phyloP scores from a whole-genome alignment of 257 asterid genomes.

The Nicotiana sylvestris region DNA sequence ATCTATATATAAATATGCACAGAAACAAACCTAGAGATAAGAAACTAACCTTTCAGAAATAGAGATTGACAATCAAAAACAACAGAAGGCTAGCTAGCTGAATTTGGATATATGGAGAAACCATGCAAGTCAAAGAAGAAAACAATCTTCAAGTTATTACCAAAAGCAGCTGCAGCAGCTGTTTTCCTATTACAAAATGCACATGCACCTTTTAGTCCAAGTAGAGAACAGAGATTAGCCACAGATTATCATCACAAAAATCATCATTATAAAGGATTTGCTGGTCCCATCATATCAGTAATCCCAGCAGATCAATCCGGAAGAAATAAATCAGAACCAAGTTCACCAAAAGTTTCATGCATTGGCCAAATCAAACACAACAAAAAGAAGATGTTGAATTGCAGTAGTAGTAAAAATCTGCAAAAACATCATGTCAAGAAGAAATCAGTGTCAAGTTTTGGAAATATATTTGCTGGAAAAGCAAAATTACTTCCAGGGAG shows the following conservation, averaged over 20 bases:
- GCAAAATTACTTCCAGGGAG: slow-evolving; percentile 3
- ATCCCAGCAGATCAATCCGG: slow-evolving; percentile 31
- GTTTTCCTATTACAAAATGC: slow-evolving; percentile 25
- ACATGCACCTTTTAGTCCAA: slow-evolving; percentile 41
- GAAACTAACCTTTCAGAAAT: not conserved
- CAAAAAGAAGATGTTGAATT: slow-evolving; percentile 13
- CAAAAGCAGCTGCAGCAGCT: slow-evolving; percentile 29
- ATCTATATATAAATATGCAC: not conserved
- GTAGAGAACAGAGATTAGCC: slow-evolving; percentile 14
- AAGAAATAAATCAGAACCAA: slow-evolving; percentile 36
- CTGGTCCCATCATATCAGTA: slow-evolving; percentile 32
- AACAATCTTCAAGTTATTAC: slow-evolving; percentile 24
- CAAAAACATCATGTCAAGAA: not conserved
- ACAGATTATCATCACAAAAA: not conserved
- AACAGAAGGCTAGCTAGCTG: not conserved
- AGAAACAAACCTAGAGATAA: not conserved
- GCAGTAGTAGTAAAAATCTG: not conserved
- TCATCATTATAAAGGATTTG: slow-evolving; percentile 20
- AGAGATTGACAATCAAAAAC: not conserved
- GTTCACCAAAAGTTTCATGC: slow-evolving; percentile 54
- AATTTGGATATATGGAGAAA: slow-evolving; percentile 28
- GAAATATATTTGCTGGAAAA: slow-evolving; percentile 12
- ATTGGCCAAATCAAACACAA: slow-evolving; percentile 49
- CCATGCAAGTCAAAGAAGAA: slow-evolving; percentile 25
- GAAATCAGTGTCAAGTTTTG: not conserved